Percentiles rank a stretch among this genome's conserved stretches.
phyloP scores from a whole-genome alignment of 768 basidiomycete genomes.

The Boletales sp. region DNA sequence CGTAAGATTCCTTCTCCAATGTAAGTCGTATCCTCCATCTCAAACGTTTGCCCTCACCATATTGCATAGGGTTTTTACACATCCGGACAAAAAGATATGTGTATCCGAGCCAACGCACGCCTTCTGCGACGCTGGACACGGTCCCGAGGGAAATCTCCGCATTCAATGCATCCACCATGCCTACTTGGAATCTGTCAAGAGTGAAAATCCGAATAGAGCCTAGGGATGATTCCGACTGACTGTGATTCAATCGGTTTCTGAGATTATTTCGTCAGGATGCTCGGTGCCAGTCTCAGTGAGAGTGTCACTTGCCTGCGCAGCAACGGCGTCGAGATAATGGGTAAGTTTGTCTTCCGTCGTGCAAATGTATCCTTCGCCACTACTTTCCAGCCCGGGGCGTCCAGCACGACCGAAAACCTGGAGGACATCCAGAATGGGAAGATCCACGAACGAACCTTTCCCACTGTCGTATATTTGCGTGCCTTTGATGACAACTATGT shows the following conservation, averaged over 20 bases:
- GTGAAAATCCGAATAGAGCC: not conserved
- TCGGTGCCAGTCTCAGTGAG: not conserved
- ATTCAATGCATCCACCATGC: slow-evolving; percentile 88
- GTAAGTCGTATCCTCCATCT: slow-evolving; percentile 1
- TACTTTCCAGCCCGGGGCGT: slow-evolving; percentile 79
- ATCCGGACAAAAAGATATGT: slow-evolving; percentile 96
- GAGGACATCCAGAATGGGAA: slow-evolving; percentile 91
- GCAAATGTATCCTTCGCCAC: slow-evolving; percentile 96
- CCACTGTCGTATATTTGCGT: slow-evolving; percentile 94
- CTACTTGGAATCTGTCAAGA: slow-evolving; percentile 61
- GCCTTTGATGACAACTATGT: slow-evolving; percentile 88
- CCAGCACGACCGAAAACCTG: slow-evolving; percentile 98
- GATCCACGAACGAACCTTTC: slow-evolving; percentile 86
- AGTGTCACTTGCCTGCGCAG: slow-evolving; percentile 62
- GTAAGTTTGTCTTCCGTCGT: slow-evolving; percentile 90
- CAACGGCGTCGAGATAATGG: slow-evolving; percentile 86
- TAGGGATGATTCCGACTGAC: slow-evolving; percentile 39
- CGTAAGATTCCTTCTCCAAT: slow-evolving; percentile 60
- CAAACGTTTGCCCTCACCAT: slow-evolving; percentile 48
- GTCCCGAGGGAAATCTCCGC: slow-evolving; percentile 95
- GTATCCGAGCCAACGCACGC: slow-evolving; percentile 92
- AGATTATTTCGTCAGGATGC: slow-evolving; percentile 1
- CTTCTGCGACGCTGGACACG: slow-evolving; percentile 82
- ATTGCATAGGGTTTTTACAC: slow-evolving; percentile 84
- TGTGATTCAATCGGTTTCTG: slow-evolving; percentile 96